A percentile compares a stretch with the other conserved stretches of the same genome.
These are phyloP conservation scores for Ceratocystis lukuohia DNA, from an alignment of 2,329 filamentous ascomycete species.

Conservation along the genomic window DNA sequence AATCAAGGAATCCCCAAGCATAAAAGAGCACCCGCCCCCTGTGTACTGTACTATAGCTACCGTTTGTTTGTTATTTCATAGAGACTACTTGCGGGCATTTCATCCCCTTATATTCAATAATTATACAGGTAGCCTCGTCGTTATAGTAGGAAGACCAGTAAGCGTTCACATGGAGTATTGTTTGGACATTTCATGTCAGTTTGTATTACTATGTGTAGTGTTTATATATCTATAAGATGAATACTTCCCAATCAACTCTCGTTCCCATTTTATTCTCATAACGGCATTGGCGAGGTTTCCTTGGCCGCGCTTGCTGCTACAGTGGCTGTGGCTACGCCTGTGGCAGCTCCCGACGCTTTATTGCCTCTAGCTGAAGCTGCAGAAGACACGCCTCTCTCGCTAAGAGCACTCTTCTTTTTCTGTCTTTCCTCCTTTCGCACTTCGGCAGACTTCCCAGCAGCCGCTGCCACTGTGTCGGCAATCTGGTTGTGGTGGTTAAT, in stretches of 20 bases:
- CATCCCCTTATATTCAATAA: constrained; percentile 14
- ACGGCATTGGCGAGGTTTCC: not conserved
- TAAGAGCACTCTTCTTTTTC: constrained; percentile 28
- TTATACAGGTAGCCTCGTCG: not conserved
- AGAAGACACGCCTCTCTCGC: constrained; percentile 25
- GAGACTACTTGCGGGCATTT: constrained; percentile 16
- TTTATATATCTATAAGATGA: not conserved
- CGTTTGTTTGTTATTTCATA: constrained; percentile 16
- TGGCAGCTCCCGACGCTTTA: constrained; percentile 20
- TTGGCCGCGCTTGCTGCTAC: not conserved
- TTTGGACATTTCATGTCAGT: not conserved
- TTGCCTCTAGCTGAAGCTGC: constrained; percentile 8
- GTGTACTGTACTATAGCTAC: constrained; percentile 19
- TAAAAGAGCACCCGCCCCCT: not conserved
- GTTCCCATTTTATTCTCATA: not conserved
- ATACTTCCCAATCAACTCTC: not conserved
- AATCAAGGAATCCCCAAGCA: constrained; percentile 2
- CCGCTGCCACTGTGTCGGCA: constrained; percentile 30
- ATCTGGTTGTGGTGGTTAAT: constrained; percentile 25
- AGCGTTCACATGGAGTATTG: not conserved
- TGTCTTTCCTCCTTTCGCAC: constrained; percentile 26
- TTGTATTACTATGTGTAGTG: not conserved
- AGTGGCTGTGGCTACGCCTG: not conserved
- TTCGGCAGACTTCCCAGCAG: constrained; percentile 34
- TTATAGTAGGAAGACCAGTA: not conserved